These are phyloP conservation scores for Neotropicomus parvogracilis DNA, from an alignment of 1,284 basidiomycete species.

Conservation along the genomic window DNA sequence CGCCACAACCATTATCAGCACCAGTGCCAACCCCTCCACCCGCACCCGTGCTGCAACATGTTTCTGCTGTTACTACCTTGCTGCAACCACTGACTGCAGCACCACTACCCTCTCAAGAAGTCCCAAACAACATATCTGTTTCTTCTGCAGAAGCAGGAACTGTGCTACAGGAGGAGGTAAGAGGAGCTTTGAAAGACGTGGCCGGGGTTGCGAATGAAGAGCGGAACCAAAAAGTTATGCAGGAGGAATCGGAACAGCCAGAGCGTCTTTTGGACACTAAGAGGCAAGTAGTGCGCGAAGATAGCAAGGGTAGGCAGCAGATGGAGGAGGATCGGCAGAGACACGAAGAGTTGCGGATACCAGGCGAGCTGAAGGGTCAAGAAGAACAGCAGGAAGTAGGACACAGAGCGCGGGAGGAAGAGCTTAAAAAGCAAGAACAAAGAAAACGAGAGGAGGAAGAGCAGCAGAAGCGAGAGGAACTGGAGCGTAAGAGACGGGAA, in stretches of 20 bases:
- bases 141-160: neutral
- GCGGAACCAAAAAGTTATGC: neutral
- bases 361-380: slow-evolving; percentile 4
- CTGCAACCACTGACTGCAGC: neutral
- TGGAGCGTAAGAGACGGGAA: slow-evolving; percentile 6
- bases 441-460: slow-evolving; percentile 23
- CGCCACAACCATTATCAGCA: neutral
- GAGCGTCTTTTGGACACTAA: neutral
- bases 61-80: neutral
- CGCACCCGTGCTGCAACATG: neutral
- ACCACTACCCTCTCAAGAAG: neutral
- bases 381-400: slow-evolving; percentile 8
- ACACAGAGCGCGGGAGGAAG: slow-evolving; percentile 5
- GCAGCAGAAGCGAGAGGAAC: neutral
- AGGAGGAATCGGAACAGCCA: neutral
- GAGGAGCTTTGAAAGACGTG: neutral
- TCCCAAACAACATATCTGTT: neutral
- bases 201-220: neutral
- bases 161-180: neutral
- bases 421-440: neutral
- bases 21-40: neutral
- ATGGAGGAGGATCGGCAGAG: slow-evolving; percentile 13
- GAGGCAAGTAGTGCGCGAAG: slow-evolving; percentile 14
- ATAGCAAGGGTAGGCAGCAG: slow-evolving; percentile 1
- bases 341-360: slow-evolving; percentile 9